phyloP scores from a whole-genome alignment of 1,139 yeast species.

The Groenewaldozyma auringiensis region DNA sequence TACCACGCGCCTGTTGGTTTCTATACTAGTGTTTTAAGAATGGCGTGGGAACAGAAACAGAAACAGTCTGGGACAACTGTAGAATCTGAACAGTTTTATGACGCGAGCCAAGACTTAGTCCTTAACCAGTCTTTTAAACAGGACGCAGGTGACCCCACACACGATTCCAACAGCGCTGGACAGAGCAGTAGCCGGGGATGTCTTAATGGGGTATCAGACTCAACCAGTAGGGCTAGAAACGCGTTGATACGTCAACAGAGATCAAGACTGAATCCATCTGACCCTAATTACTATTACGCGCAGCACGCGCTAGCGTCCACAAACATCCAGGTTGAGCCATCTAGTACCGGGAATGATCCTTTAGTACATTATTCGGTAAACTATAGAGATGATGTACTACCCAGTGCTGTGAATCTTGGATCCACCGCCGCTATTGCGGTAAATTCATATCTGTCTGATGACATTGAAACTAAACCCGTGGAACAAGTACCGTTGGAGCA shows the following conservation, averaged over 20 bases:
- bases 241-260: slow-evolving; percentile 68
- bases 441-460: not conserved
- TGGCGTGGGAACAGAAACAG: not conserved
- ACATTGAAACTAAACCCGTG: not conserved
- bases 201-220: not conserved
- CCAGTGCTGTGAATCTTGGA: not conserved
- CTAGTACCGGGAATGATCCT: slow-evolving; percentile 62
- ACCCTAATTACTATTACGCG: slow-evolving; percentile 63
- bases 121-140: too few species aligned
- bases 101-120: not conserved
- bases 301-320: slow-evolving; percentile 52
- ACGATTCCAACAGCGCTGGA: not conserved
- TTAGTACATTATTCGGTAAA: slow-evolving; percentile 13
- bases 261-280: slow-evolving; percentile 47
- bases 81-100: not conserved
- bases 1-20: too few species aligned
- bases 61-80: not conserved
- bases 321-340: slow-evolving; percentile 40
- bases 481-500: not conserved
- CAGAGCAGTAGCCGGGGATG: not conserved
- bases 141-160: too few species aligned
- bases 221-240: slow-evolving; percentile 18
- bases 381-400: slow-evolving; percentile 5
- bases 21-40: not conserved
- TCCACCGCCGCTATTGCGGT: not conserved